Conservation (phyloP, 2,329 filamentous ascomycete genomes). For the Epichloe amarillans region DNA sequence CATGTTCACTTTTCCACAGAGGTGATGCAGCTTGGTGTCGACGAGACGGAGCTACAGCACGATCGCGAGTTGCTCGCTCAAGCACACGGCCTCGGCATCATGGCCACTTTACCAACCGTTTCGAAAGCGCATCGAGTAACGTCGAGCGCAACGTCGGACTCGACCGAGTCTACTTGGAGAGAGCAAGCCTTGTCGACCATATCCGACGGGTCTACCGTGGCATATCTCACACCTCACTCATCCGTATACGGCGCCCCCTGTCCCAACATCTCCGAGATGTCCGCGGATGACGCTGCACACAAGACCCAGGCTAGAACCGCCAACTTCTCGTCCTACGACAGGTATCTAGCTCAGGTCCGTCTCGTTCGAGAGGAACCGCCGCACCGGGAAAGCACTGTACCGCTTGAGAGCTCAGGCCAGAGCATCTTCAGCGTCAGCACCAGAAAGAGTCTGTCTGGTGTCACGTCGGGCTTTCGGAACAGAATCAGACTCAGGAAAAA, state of each 20-base stretch:
- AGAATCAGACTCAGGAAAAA: conserved; percentile 30
- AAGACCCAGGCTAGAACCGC: conserved; percentile 23
- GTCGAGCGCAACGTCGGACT: conserved; percentile 29
- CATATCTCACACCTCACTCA: conserved; percentile 29
- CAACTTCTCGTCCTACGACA: conserved; percentile 38
- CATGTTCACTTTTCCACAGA: conserved; percentile 25
- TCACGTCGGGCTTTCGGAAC: conserved; percentile 31
- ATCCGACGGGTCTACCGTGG: conserved; percentile 27
- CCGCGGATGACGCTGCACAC: conserved; percentile 4
- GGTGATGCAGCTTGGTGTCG: conserved; percentile 23
- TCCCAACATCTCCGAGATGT: conserved; percentile 1
- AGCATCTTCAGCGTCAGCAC: conserved; percentile 33
- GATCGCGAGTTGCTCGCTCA: conserved; percentile 24
- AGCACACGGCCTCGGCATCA: conserved; percentile 24
- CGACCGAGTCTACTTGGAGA: conserved; percentile 26
- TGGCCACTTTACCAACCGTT: conserved; percentile 11
- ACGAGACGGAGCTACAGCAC: conserved; percentile 24
- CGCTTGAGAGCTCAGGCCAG: conserved; percentile 18
- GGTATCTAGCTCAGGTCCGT: conserved; percentile 32
- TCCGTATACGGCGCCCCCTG: conserved; percentile 21
- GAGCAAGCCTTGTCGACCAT: conserved; percentile 31
- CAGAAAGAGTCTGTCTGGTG: conserved; percentile 29
- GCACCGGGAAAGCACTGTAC: conserved; percentile 18
- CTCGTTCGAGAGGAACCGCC: conserved; percentile 30
- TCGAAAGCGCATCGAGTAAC: conserved; percentile 22